Evolutionary conservation across 768 basidiomycete species (phyloP).

Genomic region (Xerocomus brunneocitrinus): DNA sequence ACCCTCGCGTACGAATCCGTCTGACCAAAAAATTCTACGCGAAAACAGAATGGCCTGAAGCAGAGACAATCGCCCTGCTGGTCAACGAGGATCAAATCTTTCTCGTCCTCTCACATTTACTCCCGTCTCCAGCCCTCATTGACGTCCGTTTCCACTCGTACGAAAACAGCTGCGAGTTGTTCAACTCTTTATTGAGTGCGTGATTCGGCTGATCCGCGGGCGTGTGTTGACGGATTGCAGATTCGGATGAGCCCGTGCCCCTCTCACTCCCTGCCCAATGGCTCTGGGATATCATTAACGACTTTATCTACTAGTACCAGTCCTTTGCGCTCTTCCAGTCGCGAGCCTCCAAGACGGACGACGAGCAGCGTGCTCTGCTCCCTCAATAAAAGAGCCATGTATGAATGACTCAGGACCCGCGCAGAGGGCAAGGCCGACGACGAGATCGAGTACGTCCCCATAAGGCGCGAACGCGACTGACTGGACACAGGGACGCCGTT

Average conservation of each 20-base stretch:
- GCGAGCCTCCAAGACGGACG: slow-evolving; percentile 32
- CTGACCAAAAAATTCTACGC: slow-evolving; percentile 45
- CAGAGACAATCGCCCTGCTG: no score
- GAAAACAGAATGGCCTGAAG: no score
- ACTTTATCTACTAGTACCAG: slow-evolving; percentile 93
- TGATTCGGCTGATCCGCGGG: not conserved
- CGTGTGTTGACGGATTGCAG: no score
- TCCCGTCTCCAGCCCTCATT: slow-evolving; percentile 80
- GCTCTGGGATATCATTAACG: slow-evolving; percentile 91
- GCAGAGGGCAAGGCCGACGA: no score
- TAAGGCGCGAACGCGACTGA: no score
- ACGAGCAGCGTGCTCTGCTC: no score
- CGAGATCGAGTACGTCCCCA: no score
- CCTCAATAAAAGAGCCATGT: no score
- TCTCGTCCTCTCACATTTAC: slow-evolving; percentile 95
- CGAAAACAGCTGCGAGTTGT: slow-evolving; percentile 97
- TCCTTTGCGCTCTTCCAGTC: slow-evolving; percentile 91
- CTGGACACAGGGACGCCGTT: no score
- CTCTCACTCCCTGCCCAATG: slow-evolving; percentile 95
- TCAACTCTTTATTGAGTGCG: slow-evolving; percentile 92
- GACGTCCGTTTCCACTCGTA: slow-evolving; percentile 96
- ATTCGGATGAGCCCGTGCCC: slow-evolving; percentile 19
- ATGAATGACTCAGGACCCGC: no score
- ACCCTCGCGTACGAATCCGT: slow-evolving; percentile 89
- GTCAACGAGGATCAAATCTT: slow-evolving; percentile 37